Conservation (phyloP, 2,329 filamentous ascomycete genomes). For the Bipolaris gigantea region DNA sequence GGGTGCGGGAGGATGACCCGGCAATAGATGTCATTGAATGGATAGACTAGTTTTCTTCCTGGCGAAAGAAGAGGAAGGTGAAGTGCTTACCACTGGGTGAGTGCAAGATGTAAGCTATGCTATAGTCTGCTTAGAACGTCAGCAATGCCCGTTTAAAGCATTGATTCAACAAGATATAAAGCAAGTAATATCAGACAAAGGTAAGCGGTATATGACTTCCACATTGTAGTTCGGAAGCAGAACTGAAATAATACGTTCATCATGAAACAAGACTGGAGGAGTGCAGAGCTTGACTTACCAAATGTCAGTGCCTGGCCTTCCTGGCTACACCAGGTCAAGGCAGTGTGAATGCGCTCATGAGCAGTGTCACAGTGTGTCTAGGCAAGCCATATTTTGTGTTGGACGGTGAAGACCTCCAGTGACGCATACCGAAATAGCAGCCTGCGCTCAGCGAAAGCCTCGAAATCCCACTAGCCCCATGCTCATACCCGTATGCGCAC, state of each 20-base stretch:
- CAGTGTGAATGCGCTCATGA: background rate
- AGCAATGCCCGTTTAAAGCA: slow-evolving; percentile 14
- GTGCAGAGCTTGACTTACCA: slow-evolving; percentile 19
- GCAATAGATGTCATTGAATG: slow-evolving; percentile 65
- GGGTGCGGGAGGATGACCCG: slow-evolving; percentile 75
- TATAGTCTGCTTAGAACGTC: slow-evolving; percentile 15
- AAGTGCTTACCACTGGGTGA: slow-evolving; percentile 27
- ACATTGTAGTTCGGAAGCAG: slow-evolving; percentile 64
- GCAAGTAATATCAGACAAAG: slow-evolving; percentile 52
- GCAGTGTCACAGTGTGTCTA: background rate
- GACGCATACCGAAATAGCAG: background rate
- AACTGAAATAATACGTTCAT: slow-evolving; percentile 58
- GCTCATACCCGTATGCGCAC: background rate
- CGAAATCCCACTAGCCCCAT: background rate
- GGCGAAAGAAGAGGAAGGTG: slow-evolving; percentile 27
- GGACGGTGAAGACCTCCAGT: background rate
- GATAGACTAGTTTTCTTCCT: slow-evolving; percentile 66
- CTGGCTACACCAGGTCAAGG: background rate
- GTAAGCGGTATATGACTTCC: slow-evolving; percentile 62
- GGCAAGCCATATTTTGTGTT: background rate
- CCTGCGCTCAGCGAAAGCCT: background rate
- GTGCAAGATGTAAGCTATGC: background rate
- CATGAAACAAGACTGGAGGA: slow-evolving; percentile 25
- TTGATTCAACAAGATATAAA: background rate
- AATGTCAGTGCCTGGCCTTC: background rate